Evolutionary conservation across 805 yeast species (phyloP), one percentile per base, ranked within the genome.

Genomic region (Starmerella kuoi): DNA sequence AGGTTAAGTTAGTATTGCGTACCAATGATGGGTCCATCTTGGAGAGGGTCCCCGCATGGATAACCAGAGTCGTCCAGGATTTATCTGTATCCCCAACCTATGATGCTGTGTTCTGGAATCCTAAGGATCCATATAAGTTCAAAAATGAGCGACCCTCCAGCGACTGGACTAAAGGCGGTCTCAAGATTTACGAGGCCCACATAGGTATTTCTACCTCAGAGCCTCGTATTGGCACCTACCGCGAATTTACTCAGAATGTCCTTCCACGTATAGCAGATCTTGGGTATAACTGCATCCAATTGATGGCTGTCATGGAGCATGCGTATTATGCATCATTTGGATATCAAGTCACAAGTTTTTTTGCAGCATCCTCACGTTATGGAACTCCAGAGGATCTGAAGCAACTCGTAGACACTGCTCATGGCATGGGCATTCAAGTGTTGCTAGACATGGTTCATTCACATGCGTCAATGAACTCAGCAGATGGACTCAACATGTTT

Each of bases 221-320:
- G 44, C 87, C 91, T 26, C 74, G 74, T 44, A 65, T 91, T 40
- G 95, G 94, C 2, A 63, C 88, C 11, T 88, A 88, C 62, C 76
- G 73, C 50, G 93, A 88, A 59, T 88, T 88, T 60, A 80, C 95
- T 12, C 52, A 65, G 35, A 77, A 82, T 50, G 69, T 86, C 11
- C 70, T 88, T 48, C 97, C 97, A n/a, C 69, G 79, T 35, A 83
- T 88, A 52, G 76, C 76, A 52, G 74, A 79, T 48, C 69, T 87
- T 46, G 96, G 96, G 28, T 88, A 88, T 61, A 85, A 91, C 61
- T 77, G 94, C 4, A 80, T 88, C 54, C 98, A 88, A 63, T 69
- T 88, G 57, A 88, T 88, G 98, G 96, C 98, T 0, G 73, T 88
- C 34, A 88, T 88, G 98, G 98, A 88, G 62, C 98, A 88, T 60